These are phyloP conservation scores for Aureobasidium melanogenum DNA, from an alignment of 2,329 filamentous ascomycete genomes.

Conservation along the genomic window DNA sequence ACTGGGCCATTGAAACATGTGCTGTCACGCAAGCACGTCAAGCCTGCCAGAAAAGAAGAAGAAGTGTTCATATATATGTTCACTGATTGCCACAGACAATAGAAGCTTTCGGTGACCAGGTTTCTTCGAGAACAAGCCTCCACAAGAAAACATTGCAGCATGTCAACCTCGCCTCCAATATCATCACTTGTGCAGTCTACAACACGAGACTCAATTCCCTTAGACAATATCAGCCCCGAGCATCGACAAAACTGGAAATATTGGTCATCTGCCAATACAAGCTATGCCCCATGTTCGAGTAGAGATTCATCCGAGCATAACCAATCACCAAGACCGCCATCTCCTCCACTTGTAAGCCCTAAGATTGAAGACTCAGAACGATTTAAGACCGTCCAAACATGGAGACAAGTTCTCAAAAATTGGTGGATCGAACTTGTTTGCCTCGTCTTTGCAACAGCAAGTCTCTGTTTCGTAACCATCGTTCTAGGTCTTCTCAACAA, in stretches of 20 bases:
- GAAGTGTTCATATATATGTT: not conserved
- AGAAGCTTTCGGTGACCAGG: not conserved
- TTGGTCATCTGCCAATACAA: not conserved
- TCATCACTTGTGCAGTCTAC: not conserved
- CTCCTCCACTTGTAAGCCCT: not conserved
- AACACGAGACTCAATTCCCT: not conserved
- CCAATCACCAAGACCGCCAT: not conserved
- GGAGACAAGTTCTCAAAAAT: not conserved
- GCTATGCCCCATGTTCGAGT: not conserved
- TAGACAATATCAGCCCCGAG: not conserved
- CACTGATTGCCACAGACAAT: not conserved
- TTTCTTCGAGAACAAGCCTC: not conserved
- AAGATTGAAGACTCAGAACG: not conserved
- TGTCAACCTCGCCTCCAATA: not conserved
- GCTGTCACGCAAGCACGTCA: not conserved
- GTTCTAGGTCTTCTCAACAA: not conserved
- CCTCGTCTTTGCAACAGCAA: not conserved
- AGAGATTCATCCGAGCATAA: not conserved
- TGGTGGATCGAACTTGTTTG: not conserved
- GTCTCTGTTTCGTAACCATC: not conserved
- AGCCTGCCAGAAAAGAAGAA: not conserved
- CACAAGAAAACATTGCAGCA: not conserved
- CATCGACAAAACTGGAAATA: not conserved
- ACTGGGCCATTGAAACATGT: not conserved
- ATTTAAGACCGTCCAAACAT: not conserved